A percentile compares a stretch with the other conserved stretches of the same genome.
These are phyloP conservation scores for Amauroascus niger DNA, from an alignment of 2,329 filamentous ascomycete genomes.

Conservation along the genomic window DNA sequence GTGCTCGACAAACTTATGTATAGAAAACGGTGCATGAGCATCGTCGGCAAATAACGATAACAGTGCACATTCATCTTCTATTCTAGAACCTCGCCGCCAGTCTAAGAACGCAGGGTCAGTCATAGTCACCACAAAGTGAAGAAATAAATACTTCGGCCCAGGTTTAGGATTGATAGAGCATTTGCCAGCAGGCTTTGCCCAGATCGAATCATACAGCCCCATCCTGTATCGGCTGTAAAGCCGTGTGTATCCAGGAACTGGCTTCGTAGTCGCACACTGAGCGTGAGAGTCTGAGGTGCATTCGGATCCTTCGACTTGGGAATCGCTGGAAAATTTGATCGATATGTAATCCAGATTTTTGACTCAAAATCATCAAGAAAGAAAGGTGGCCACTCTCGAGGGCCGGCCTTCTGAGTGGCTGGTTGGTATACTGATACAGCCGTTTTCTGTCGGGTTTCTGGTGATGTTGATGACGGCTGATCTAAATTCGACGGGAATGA, in stretches of 20 bases:
- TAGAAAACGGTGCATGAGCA: conserved; percentile 76
- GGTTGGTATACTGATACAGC: background rate
- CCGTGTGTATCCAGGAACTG: conserved; percentile 68
- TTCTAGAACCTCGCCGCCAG: conserved; percentile 59
- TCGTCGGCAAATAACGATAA: conserved; percentile 81
- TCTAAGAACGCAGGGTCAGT: conserved; percentile 37
- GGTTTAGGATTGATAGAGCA: conserved; percentile 57
- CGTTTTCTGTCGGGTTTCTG: background rate
- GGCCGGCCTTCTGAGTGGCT: background rate
- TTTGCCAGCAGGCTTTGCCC: conserved; percentile 91
- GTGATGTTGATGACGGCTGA: background rate
- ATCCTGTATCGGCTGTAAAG: conserved; percentile 89
- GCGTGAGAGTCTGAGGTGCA: conserved; percentile 61
- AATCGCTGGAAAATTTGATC: conserved; percentile 76
- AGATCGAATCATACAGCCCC: conserved; percentile 98
- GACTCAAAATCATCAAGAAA: conserved; percentile 93
- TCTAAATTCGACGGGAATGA: background rate
- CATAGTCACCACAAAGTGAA: background rate
- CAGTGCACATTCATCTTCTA: conserved; percentile 57
- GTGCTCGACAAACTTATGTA: conserved; percentile 86
- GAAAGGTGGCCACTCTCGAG: conserved; percentile 62
- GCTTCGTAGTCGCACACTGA: conserved; percentile 73
- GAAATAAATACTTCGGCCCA: conserved; percentile 61
- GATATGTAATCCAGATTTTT: conserved; percentile 91
- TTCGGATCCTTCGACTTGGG: conserved; percentile 65